Conservation (phyloP, 768 basidiomycete species). For the Pholiota conissans region DNA sequence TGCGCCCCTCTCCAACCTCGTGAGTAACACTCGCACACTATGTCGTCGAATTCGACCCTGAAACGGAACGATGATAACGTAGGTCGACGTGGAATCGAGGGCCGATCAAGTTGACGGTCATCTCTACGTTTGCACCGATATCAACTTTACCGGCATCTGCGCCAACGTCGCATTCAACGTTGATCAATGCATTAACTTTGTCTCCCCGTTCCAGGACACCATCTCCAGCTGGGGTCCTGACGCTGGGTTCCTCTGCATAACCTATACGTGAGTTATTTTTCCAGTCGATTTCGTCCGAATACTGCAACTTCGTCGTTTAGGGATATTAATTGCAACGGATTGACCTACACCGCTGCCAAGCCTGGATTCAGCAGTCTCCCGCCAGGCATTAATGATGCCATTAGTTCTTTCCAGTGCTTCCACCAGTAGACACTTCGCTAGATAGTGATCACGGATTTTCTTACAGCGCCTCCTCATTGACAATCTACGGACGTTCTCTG, state of each 20-base stretch:
- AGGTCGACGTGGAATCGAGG: too few species aligned
- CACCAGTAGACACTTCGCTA: too few species aligned
- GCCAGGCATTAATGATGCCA: not conserved
- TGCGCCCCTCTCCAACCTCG: too few species aligned
- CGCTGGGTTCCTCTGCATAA: not conserved
- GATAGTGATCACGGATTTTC: too few species aligned
- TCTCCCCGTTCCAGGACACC: constrained; percentile 3
- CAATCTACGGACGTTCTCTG: too few species aligned
- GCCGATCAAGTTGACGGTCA: not conserved
- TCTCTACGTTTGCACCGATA: constrained; percentile 4
- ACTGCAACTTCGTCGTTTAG: too few species aligned
- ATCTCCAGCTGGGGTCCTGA: constrained; percentile 5
- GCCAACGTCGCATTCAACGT: constrained; percentile 2
- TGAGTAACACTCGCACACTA: too few species aligned
- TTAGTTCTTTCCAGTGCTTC: constrained; percentile 7
- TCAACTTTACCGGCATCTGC: constrained; percentile 1
- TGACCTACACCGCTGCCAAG: not conserved
- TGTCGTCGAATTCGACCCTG: too few species aligned
- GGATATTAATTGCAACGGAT: not conserved
- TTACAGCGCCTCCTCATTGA: too few species aligned
- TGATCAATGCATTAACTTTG: not conserved
- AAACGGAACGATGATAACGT: too few species aligned
- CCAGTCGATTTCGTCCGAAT: too few species aligned
- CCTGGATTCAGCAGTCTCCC: constrained; percentile 2
- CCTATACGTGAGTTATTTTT: not conserved